These are phyloP conservation scores for Miscanthus sacchariflorus DNA, from an alignment of 202 grass and related monocot species.

Conservation along the genomic window DNA sequence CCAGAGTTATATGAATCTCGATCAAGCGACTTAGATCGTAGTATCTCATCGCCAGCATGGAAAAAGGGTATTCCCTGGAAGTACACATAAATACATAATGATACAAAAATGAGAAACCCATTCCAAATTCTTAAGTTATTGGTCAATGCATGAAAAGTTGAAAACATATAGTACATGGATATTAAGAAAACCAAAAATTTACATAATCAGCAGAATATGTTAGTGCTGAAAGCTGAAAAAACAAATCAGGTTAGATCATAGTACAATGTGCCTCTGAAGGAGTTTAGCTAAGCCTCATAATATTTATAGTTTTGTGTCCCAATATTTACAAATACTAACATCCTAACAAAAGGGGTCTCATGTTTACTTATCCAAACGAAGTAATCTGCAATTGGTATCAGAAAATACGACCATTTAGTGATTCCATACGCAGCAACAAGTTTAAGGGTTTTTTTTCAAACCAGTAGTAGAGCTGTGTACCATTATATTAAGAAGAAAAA, in stretches of 20 bases:
- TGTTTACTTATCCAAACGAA: not conserved
- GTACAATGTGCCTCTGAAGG: not conserved
- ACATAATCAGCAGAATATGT: slow-evolving; percentile 7
- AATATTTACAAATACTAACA: slow-evolving; percentile 24
- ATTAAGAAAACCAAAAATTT: not conserved
- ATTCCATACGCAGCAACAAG: not conserved
- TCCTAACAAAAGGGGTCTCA: slow-evolving; percentile 18
- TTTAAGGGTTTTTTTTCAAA: not conserved
- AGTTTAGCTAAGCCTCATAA: not conserved
- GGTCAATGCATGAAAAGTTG: slow-evolving; percentile 18
- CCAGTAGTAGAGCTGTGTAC: not conserved
- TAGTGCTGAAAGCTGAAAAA: slow-evolving; percentile 23
- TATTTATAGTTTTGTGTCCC: slow-evolving; percentile 22
- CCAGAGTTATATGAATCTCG: slow-evolving; percentile 96
- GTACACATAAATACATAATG: slow-evolving; percentile 25
- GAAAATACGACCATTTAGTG: slow-evolving; percentile 5
- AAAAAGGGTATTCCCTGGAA: slow-evolving; percentile 94
- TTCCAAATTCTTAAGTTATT: slow-evolving; percentile 23
- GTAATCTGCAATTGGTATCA: not conserved
- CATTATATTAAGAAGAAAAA: slow-evolving; percentile 4
- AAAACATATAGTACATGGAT: not conserved
- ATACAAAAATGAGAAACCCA: slow-evolving; percentile 18
- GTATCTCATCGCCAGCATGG: slow-evolving; percentile 94
- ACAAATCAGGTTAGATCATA: not conserved
- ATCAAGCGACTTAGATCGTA: slow-evolving; percentile 92